phyloP scores from a whole-genome alignment of 2,329 filamentous ascomycete species.

The Furcasterigmium furcatum region DNA sequence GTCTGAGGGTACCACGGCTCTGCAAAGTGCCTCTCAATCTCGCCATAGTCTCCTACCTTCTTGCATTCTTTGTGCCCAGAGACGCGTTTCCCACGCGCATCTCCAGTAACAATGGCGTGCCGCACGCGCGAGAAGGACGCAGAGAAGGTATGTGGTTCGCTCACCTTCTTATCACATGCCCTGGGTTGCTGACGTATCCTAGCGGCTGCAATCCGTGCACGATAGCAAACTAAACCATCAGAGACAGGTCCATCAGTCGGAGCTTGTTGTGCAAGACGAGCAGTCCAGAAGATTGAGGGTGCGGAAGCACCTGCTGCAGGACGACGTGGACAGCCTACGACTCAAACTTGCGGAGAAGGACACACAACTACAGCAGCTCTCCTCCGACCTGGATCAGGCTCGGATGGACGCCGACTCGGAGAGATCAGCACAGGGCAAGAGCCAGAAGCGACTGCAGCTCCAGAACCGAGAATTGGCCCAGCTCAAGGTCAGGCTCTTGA shows the following conservation, averaged over 20 bases:
- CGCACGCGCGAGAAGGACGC: conserved; percentile 10
- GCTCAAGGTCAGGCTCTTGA: conserved; percentile 35
- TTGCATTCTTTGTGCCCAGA: no score
- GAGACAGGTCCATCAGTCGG: conserved; percentile 58
- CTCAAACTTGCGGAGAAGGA: conserved; percentile 60
- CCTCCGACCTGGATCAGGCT: conserved; percentile 33
- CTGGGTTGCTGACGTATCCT: not conserved
- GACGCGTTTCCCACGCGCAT: no score
- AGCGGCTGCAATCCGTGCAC: conserved; percentile 45
- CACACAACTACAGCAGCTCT: conserved; percentile 50
- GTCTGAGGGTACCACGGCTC: not conserved
- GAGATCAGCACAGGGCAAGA: conserved; percentile 36
- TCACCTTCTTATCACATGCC: not conserved
- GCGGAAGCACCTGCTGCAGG: conserved; percentile 66
- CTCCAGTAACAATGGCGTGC: not conserved
- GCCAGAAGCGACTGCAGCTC: conserved; percentile 44
- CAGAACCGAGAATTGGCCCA: conserved; percentile 45
- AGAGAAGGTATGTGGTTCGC: conserved; percentile 6
- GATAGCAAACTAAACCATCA: conserved; percentile 70
- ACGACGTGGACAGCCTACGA: conserved; percentile 69
- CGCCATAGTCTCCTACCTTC: no score
- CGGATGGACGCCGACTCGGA: conserved; percentile 26
- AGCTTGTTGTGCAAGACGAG: conserved; percentile 72
- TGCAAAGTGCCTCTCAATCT: no score
- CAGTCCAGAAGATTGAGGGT: conserved; percentile 67